phyloP scores from a whole-genome alignment of 257 asterid genomes.

The Primulina huaijiensis region DNA sequence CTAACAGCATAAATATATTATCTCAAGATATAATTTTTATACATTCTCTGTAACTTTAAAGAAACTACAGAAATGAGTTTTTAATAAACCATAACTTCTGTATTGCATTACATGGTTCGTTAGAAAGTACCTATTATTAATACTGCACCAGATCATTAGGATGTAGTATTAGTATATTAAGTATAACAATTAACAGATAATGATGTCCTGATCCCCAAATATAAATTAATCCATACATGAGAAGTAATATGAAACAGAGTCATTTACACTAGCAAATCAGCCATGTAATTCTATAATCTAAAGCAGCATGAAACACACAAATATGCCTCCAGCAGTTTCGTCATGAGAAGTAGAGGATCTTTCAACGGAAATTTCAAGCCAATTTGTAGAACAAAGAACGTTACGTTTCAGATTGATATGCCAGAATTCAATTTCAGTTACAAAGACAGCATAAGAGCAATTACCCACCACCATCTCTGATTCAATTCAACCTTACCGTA shows the following conservation, averaged over 20 bases:
- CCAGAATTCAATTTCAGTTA: no score
- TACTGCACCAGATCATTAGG: not conserved
- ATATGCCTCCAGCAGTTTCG: not conserved
- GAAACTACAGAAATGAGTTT: no score
- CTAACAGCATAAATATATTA: no score
- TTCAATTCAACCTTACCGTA: not conserved
- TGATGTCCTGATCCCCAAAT: not conserved
- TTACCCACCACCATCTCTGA: slow-evolving; percentile 1
- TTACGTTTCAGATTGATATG: not conserved
- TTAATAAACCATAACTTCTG: not conserved
- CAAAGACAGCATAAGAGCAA: not conserved
- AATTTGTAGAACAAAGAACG: not conserved
- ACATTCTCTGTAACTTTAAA: not conserved
- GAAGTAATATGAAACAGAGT: not conserved
- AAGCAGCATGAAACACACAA: not conserved
- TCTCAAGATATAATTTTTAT: not conserved
- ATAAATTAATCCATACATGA: not conserved
- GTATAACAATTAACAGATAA: not conserved
- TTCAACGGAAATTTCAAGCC: not conserved
- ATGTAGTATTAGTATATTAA: not conserved
- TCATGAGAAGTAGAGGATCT: not conserved
- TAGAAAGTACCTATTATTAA: not conserved
- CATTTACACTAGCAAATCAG: not conserved
- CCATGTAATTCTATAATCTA: no score
- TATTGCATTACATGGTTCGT: not conserved